Evolutionary conservation across 495 filamentous ascomycete species (phyloP).

Genomic region (Neurospora discreta): DNA sequence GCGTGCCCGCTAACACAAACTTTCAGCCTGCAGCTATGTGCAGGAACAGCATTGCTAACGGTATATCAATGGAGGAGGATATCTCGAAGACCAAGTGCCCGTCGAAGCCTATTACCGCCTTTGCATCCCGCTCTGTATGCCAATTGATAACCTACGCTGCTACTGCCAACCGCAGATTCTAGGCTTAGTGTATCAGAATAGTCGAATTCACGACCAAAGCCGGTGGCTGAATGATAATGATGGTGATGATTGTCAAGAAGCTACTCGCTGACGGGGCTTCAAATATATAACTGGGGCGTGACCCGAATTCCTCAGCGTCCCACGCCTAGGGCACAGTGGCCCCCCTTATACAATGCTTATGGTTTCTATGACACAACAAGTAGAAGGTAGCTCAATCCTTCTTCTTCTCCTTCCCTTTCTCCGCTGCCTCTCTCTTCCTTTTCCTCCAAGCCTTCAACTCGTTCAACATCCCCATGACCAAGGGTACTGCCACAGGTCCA

Average conservation of each 20-base stretch:
- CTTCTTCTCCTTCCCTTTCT: constrained; percentile 21
- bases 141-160: background rate
- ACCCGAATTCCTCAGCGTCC: background rate
- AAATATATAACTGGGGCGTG: background rate
- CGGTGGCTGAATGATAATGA: background rate
- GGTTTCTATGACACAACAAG: background rate
- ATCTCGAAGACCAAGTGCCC: background rate
- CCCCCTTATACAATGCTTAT: background rate
- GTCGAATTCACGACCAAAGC: background rate
- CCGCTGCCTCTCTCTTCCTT: constrained; percentile 25
- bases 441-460: constrained; percentile 54
- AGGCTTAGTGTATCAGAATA: background rate
- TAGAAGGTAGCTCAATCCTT: constrained; percentile 4
- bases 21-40: background rate
- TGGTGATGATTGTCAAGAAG: background rate
- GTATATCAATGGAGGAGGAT: background rate
- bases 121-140: background rate
- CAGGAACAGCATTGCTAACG: background rate
- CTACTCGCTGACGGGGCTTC: background rate
- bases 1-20: background rate
- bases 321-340: background rate
- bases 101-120: background rate
- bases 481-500: constrained; percentile 83
- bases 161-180: background rate
- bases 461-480: constrained; percentile 72